Conservation (phyloP, 805 yeast genomes). For the Ogataea zsoltii region DNA sequence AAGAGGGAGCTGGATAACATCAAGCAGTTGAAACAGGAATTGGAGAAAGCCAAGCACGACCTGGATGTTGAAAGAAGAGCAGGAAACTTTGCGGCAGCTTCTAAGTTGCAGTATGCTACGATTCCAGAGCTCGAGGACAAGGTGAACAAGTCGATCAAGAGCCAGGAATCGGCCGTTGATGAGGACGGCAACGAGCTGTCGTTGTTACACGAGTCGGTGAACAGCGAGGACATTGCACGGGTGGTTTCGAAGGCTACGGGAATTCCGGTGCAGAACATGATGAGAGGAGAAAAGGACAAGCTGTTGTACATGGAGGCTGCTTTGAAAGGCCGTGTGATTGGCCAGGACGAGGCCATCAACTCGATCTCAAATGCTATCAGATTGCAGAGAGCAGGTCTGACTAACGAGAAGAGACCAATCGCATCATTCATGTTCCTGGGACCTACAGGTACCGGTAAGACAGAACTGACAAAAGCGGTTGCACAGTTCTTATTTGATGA, state of each 20-base stretch:
- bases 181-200: slow-evolving; percentile 30
- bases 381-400: slow-evolving; percentile 93
- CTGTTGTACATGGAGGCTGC: slow-evolving; percentile 83
- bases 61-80: slow-evolving; percentile 80
- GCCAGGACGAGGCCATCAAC: slow-evolving; percentile 92
- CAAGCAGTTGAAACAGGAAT: slow-evolving; percentile 74
- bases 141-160: slow-evolving; percentile 47
- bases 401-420: slow-evolving; percentile 91
- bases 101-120: slow-evolving; percentile 81
- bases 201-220: slow-evolving; percentile 85
- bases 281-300: slow-evolving; percentile 94
- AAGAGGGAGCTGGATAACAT: slow-evolving; percentile 72
- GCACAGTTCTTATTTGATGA: slow-evolving; percentile 93
- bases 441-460: slow-evolving; percentile 98
- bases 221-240: slow-evolving; percentile 89
- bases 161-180: slow-evolving; percentile 34
- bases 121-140: slow-evolving; percentile 77
- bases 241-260: slow-evolving; percentile 96
- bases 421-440: slow-evolving; percentile 97
- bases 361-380: slow-evolving; percentile 94
- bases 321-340: slow-evolving; percentile 76
- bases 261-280: slow-evolving; percentile 84
- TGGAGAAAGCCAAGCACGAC: slow-evolving; percentile 83
- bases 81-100: slow-evolving; percentile 85
- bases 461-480: slow-evolving; percentile 89